Evolutionary conservation across 2,329 filamentous ascomycete genomes (phyloP), one percentile per base, ranked within the genome.

Genomic region (Aspergillus udagawae): DNA sequence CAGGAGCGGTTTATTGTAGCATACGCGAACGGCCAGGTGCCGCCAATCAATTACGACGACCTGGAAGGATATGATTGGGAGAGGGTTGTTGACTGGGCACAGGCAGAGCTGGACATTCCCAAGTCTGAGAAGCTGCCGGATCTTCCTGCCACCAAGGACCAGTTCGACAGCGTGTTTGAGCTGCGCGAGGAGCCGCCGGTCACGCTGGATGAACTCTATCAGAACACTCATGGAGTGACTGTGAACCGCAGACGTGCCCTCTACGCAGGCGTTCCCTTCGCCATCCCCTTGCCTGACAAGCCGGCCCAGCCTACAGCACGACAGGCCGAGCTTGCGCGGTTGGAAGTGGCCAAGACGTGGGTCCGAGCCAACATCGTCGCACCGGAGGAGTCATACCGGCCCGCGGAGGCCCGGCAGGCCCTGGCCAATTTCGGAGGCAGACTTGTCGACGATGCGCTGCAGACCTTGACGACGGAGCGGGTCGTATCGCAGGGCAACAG

Each of bases 311-410:
- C 52, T 10, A 59, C 42, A 12, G 29, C 41, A 8, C 61, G 58
- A 21, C 65, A 65, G 54, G 41, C 54, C 20, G 61, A 70, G 12
- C 57, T 68, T 14, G 58, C 65, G 20, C 63, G 65, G 10, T 60
- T 77, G 3, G 71, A 75, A 3, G 64, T 72, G 7, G 76, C 74
- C 41, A 79, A 78, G 65, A 73, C 73, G n/a, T 81, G 76, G 77
- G 72, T 80, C 49, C 75, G 79, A 12, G 76, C 79, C 21, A 80
- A 79, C 44, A 65, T 79, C 28, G 65, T 79, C 35, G 78, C 79
- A 0, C 69, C 74, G 1, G 73, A 78, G 49, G 70, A 75, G 21
- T 69, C 65, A 1, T 81, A 80, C 60, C 61, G 73, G 41, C 62
- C 75, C 0, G 56, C 55, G 3, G 66, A 73, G n/a, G 77, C 79